Conservation (phyloP, 768 basidiomycete genomes). For the Dioszegia hungarica region DNA sequence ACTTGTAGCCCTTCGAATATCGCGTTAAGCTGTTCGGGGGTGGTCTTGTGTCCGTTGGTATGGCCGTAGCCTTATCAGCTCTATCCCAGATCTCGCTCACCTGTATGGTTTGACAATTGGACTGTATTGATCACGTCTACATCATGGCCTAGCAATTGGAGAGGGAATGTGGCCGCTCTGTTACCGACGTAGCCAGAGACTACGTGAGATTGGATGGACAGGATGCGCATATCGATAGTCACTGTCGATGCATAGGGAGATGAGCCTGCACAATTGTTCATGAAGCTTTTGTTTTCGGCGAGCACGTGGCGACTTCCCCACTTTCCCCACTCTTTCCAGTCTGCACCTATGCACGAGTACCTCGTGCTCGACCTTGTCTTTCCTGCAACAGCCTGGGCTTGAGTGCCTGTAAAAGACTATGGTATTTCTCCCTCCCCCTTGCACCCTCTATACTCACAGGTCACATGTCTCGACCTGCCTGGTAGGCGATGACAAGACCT, state of each 20-base stretch:
- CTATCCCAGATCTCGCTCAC: constrained; percentile 50
- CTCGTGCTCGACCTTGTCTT: no score
- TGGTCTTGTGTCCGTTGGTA: constrained; percentile 72
- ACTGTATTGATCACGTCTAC: constrained; percentile 95
- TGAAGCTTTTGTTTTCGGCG: no score
- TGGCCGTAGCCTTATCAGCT: constrained; percentile 68
- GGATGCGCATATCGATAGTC: constrained; percentile 54
- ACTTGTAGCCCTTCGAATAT: constrained; percentile 70
- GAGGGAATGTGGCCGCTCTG: constrained; percentile 61
- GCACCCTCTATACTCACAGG: no score
- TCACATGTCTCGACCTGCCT: no score
- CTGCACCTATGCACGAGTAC: no score
- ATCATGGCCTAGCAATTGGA: constrained; percentile 73
- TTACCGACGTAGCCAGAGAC: constrained; percentile 82
- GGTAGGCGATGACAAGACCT: no score
- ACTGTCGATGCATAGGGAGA: not conserved
- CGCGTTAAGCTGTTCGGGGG: constrained; percentile 65
- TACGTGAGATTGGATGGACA: constrained; percentile 91
- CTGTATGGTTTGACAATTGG: constrained; percentile 90
- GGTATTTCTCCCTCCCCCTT: no score
- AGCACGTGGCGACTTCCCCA: no score
- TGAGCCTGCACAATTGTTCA: no score
- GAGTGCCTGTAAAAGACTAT: no score
- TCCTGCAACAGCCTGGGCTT: no score
- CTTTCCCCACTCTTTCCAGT: no score